These are phyloP conservation scores for Stagonosporopsis chrysanthemi DNA, from an alignment of 2,329 filamentous ascomycete genomes.

Conservation along the genomic window DNA sequence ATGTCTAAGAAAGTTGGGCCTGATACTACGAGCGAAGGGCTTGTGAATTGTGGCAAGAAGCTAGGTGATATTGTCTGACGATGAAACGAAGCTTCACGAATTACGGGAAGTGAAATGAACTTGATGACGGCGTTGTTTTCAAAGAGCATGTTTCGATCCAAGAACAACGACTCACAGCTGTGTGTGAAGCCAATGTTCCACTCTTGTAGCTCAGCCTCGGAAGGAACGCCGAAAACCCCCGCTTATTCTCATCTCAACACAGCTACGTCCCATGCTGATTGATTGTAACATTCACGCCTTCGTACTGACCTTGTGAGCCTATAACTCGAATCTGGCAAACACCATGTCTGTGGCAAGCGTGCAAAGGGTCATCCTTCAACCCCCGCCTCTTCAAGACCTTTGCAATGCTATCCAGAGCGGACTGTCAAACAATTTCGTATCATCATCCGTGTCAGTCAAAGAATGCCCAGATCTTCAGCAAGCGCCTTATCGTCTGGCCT, in stretches of 20 bases:
- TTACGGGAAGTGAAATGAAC: background rate
- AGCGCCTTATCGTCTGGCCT: constrained; percentile 51
- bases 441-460: constrained; percentile 25
- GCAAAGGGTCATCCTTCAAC: constrained; percentile 1
- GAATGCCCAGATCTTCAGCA: constrained; percentile 50
- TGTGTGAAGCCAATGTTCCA: background rate
- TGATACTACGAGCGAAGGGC: background rate
- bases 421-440: constrained; percentile 5
- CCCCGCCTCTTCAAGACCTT: constrained; percentile 9
- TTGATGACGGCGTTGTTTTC: background rate
- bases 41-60: background rate
- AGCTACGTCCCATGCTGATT: background rate
- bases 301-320: background rate
- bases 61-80: background rate
- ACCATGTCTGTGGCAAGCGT: constrained; percentile 4
- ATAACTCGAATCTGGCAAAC: background rate
- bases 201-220: background rate
- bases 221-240: background rate
- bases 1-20: background rate
- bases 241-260: background rate
- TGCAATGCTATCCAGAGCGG: background rate
- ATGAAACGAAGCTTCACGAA: background rate
- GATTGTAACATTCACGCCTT: background rate
- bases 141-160: background rate
- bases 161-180: background rate